Conservation (phyloP, 208 protist genomes). For the Blastocrithidia nonstop region DNA sequence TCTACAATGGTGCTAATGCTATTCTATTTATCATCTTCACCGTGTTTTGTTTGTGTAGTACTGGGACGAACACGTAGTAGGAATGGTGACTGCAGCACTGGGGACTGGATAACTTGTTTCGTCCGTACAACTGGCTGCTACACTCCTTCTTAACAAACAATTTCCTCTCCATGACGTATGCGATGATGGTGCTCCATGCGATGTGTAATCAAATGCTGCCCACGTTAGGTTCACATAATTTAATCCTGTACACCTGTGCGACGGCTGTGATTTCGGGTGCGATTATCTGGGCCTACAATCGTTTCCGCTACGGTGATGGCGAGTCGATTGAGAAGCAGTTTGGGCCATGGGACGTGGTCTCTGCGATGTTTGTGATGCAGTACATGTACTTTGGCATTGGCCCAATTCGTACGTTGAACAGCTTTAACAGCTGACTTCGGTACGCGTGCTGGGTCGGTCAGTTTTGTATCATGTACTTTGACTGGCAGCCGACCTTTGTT, state of each 20-base stretch:
- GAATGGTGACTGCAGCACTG: constrained; percentile 71
- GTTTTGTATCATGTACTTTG: constrained; percentile 78
- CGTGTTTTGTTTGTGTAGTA: constrained; percentile 81
- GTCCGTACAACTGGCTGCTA: constrained; percentile 58
- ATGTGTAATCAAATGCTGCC: constrained; percentile 64
- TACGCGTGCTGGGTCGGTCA: constrained; percentile 79
- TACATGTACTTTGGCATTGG: constrained; percentile 58
- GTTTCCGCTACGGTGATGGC: constrained; percentile 23
- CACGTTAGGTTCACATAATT: constrained; percentile 38
- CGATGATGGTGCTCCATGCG: constrained; percentile 83
- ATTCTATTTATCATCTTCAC: constrained; percentile 83
- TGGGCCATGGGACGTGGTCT: constrained; percentile 81
- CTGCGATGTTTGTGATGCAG: constrained; percentile 67
- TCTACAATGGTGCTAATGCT: constrained; percentile 83
- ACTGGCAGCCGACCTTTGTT: constrained; percentile 76
- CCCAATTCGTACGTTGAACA: constrained; percentile 55
- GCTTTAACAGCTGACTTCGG: constrained; percentile 78
- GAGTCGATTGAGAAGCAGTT: constrained; percentile 60
- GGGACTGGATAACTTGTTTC: constrained; percentile 54
- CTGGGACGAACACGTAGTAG: constrained; percentile 65
- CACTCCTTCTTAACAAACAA: constrained; percentile 82
- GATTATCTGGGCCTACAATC: constrained; percentile 54
- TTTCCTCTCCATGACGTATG: constrained; percentile 79
- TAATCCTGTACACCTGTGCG: constrained; percentile 36
- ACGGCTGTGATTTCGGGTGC: constrained; percentile 64